phyloP scores from a whole-genome alignment of 495 filamentous ascomycete species.

The Penicillium goetzii region DNA sequence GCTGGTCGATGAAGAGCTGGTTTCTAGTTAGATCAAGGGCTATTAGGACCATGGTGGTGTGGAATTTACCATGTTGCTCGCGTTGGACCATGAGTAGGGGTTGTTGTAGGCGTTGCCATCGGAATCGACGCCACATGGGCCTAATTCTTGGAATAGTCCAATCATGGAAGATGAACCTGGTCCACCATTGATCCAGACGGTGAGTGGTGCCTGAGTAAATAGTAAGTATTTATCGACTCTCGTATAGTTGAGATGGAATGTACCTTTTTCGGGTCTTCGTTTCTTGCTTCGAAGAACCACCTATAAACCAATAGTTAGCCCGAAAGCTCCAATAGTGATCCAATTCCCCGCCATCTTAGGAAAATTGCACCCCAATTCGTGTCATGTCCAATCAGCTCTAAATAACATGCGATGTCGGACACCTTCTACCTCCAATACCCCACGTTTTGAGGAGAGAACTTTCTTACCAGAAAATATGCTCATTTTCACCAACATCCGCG shows the following conservation, averaged over 20 bases:
- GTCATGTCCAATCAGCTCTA: not conserved
- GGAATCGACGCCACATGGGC: constrained; percentile 61
- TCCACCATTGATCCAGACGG: constrained; percentile 66
- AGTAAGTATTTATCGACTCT: not conserved
- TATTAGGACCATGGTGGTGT: not conserved
- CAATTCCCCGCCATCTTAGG: not conserved
- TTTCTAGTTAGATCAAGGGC: not conserved
- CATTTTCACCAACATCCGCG: constrained; percentile 61
- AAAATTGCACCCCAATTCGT: too few relatives aligned
- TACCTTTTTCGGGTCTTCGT: constrained; percentile 49
- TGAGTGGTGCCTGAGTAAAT: constrained; percentile 50
- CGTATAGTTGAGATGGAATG: not conserved
- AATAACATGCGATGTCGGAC: not conserved
- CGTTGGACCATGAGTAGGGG: constrained; percentile 62
- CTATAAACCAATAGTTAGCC: constrained; percentile 8
- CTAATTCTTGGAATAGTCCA: constrained; percentile 64
- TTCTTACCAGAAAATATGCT: constrained; percentile 63
- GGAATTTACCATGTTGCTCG: constrained; percentile 54
- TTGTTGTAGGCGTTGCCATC: constrained; percentile 57
- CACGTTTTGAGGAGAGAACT: not conserved
- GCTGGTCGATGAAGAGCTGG: constrained; percentile 59
- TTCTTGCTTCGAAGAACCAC: constrained; percentile 67
- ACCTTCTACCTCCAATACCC: not conserved
- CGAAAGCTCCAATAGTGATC: not conserved
- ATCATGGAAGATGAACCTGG: constrained; percentile 65